These are phyloP conservation scores for Achaetomium macrosporum DNA, from an alignment of 2,329 filamentous ascomycete species.

Conservation along the genomic window DNA sequence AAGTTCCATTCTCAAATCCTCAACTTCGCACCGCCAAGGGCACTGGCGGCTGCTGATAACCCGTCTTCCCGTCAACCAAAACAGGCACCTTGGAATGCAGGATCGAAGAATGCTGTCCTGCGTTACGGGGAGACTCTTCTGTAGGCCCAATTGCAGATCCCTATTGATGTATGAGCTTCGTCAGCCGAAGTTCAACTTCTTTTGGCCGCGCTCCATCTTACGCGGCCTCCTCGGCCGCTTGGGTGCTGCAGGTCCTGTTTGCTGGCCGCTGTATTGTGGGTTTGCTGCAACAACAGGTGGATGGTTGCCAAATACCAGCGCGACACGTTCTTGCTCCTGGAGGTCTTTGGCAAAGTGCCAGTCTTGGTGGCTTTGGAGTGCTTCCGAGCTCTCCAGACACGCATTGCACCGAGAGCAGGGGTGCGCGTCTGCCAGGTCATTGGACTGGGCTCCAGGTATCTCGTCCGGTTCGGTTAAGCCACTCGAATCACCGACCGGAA, in stretches of 20 bases:
- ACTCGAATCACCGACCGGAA: neutral
- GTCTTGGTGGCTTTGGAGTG: slow-evolving; percentile 72
- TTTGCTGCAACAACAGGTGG: slow-evolving; percentile 29
- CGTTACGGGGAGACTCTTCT: neutral
- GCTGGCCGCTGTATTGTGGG: slow-evolving; percentile 29
- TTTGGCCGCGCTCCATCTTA: slow-evolving; percentile 53
- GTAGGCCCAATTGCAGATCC: slow-evolving; percentile 2
- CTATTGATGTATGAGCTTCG: slow-evolving; percentile 15
- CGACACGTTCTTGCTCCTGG: slow-evolving; percentile 57
- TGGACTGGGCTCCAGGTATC: slow-evolving; percentile 20
- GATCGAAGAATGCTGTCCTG: too few species aligned
- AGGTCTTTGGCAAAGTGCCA: slow-evolving; percentile 93
- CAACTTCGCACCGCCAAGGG: too few species aligned
- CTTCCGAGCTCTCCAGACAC: slow-evolving; percentile 50
- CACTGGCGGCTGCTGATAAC: too few species aligned
- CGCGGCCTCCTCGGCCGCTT: slow-evolving; percentile 36
- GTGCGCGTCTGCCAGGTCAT: slow-evolving; percentile 34
- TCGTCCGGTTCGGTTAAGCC: slow-evolving; percentile 4
- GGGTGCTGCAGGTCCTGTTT: slow-evolving; percentile 31
- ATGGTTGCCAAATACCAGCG: slow-evolving; percentile 37
- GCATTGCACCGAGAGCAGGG: slow-evolving; percentile 62
- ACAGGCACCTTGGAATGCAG: neutral
- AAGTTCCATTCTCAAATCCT: too few species aligned
- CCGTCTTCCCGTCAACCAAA: neutral
- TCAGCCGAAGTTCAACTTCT: slow-evolving; percentile 55